Evolutionary conservation across 202 grass and related monocot genomes (phyloP).

Genomic region (Schoenoplectus tabernaemontani): DNA sequence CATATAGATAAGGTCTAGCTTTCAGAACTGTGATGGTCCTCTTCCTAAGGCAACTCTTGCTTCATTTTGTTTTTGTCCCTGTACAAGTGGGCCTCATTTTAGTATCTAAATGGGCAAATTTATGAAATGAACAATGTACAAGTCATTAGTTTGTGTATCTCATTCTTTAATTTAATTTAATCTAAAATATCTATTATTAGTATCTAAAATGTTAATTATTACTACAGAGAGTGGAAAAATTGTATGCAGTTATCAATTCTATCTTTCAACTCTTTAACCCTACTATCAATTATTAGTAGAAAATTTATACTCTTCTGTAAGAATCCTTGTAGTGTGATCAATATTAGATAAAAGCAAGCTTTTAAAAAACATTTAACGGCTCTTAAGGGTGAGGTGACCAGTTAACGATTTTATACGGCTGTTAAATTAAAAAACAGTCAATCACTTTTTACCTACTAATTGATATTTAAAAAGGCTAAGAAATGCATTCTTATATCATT

Average conservation of each 20-base stretch:
- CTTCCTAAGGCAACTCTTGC: background rate
- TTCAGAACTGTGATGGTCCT: background rate
- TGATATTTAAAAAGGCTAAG: too few relatives aligned
- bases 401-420: too few relatives aligned
- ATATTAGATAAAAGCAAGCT: too few relatives aligned
- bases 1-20: conserved; percentile 8
- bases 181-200: background rate
- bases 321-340: background rate
- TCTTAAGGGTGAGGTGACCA: too few relatives aligned
- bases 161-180: background rate
- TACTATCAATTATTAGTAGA: background rate
- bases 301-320: background rate
- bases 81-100: background rate
- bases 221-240: background rate
- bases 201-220: background rate
- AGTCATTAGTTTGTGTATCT: background rate
- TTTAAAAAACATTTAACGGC: too few relatives aligned
- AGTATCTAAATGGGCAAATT: background rate
- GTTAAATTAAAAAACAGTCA: too few relatives aligned
- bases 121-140: background rate
- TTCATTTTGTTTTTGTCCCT: conserved; percentile 3
- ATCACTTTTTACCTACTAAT: too few relatives aligned
- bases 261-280: background rate
- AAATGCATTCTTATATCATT: too few relatives aligned
- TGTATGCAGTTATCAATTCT: background rate